Evolutionary conservation across 371 early-diverging fungal genomes (phyloP).

Genomic region (Mycotypha africana): DNA sequence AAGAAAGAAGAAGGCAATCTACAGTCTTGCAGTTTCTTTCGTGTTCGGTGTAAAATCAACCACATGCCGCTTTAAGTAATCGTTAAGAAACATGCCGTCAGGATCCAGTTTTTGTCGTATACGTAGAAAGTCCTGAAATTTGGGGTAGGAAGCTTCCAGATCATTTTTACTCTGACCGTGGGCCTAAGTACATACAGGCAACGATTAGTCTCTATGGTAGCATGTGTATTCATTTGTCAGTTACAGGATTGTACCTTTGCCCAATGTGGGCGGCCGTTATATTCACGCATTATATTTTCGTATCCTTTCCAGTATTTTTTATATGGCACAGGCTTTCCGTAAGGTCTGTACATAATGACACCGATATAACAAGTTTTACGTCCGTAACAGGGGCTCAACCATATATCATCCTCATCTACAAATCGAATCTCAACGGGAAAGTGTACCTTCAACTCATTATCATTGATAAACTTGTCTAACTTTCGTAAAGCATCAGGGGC

Average conservation of each 20-base stretch:
- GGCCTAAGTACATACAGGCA: slow-evolving; percentile 39
- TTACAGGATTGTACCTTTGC: slow-evolving; percentile 52
- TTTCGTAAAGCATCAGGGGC: slow-evolving; percentile 59
- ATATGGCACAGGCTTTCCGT: slow-evolving; percentile 65
- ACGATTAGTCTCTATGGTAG: no score
- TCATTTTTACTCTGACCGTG: slow-evolving; percentile 56
- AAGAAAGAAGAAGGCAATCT: no score
- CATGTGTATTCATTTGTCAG: background rate
- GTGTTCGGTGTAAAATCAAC: slow-evolving; percentile 10
- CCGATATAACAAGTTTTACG: slow-evolving; percentile 78
- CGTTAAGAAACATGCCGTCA: slow-evolving; percentile 67
- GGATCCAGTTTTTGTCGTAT: slow-evolving; percentile 69
- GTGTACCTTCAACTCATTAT: slow-evolving; percentile 57
- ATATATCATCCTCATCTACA: slow-evolving; percentile 69
- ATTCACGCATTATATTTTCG: slow-evolving; percentile 72
- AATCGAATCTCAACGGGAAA: slow-evolving; percentile 82
- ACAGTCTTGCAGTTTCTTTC: slow-evolving; percentile 6
- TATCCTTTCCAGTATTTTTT: slow-evolving; percentile 73
- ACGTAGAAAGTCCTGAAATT: slow-evolving; percentile 52
- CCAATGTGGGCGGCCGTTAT: slow-evolving; percentile 82
- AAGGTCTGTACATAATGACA: slow-evolving; percentile 84
- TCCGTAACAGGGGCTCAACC: slow-evolving; percentile 74
- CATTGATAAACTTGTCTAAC: slow-evolving; percentile 54
- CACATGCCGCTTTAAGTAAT: slow-evolving; percentile 67
- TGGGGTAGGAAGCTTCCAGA: slow-evolving; percentile 59